Conservation (phyloP, 2,329 filamentous ascomycete species). For the Colletotrichum sp. region DNA sequence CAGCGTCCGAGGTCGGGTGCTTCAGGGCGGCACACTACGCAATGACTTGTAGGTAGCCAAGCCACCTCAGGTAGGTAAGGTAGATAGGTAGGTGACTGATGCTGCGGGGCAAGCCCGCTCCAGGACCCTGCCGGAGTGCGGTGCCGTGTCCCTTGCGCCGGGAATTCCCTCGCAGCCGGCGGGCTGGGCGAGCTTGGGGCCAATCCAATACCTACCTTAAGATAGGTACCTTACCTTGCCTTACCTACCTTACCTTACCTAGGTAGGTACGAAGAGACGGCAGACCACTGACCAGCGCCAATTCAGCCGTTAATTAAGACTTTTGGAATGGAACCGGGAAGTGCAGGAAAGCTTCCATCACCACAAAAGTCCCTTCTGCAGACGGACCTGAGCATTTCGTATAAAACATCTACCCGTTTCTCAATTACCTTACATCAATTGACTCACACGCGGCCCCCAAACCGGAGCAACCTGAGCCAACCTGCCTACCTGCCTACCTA, state of each 20-base stretch:
- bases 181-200: neutral
- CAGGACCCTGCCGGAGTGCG: neutral
- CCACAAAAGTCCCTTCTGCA: neutral
- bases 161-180: constrained; percentile 12
- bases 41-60: neutral
- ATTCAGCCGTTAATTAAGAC: constrained; percentile 9
- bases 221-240: no score
- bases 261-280: neutral
- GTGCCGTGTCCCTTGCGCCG: neutral
- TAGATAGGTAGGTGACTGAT: neutral
- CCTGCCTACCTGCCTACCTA: no score
- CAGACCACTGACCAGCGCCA: neutral
- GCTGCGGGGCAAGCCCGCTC: neutral
- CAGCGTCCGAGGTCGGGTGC: neutral
- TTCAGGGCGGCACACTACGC: neutral
- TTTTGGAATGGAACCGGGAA: neutral
- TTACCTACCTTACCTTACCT: no score
- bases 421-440: neutral
- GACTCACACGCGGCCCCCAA: neutral
- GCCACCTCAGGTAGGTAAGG: no score
- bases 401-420: neutral
- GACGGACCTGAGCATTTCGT: neutral
- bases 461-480: neutral
- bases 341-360: neutral
- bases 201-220: neutral